Percentiles rank a stretch among this genome's conserved stretches.
Conservation (phyloP, 306 rosid species). For the Vicia villosa region DNA sequence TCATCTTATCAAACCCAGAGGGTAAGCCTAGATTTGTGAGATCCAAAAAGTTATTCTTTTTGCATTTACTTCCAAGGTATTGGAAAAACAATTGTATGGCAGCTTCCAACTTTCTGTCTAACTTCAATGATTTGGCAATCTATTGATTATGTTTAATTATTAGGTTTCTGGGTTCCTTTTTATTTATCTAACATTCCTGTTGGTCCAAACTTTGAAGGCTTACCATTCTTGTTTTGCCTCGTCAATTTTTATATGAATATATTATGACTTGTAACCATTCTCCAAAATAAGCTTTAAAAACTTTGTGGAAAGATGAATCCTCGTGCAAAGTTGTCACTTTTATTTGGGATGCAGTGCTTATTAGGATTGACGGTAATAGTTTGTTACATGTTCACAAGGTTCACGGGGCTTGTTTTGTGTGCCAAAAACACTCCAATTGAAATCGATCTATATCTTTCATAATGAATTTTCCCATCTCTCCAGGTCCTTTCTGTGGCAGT, state of each 20-base stretch:
- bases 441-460: slow-evolving; percentile 23
- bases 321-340: background rate
- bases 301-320: background rate
- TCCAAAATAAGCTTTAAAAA: background rate
- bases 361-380: slow-evolving; percentile 1
- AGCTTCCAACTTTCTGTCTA: background rate
- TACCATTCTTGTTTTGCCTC: background rate
- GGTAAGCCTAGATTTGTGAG: slow-evolving; percentile 2
- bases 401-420: slow-evolving; percentile 7
- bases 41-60: background rate
- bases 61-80: background rate
- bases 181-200: background rate
- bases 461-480: slow-evolving; percentile 13
- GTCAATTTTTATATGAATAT: background rate
- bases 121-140: background rate
- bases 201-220: slow-evolving; percentile 3
- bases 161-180: slow-evolving; percentile 7
- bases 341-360: background rate
- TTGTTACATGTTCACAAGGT: slow-evolving; percentile 6
- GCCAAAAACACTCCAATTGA: slow-evolving; percentile 1
- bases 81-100: background rate
- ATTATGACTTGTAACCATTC: background rate
- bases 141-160: background rate
- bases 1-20: background rate
- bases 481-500: slow-evolving; percentile 67